Base-by-base conservation (phyloP, 2,329 filamentous ascomycete genomes). In the Ramularia endophylla region DNA sequence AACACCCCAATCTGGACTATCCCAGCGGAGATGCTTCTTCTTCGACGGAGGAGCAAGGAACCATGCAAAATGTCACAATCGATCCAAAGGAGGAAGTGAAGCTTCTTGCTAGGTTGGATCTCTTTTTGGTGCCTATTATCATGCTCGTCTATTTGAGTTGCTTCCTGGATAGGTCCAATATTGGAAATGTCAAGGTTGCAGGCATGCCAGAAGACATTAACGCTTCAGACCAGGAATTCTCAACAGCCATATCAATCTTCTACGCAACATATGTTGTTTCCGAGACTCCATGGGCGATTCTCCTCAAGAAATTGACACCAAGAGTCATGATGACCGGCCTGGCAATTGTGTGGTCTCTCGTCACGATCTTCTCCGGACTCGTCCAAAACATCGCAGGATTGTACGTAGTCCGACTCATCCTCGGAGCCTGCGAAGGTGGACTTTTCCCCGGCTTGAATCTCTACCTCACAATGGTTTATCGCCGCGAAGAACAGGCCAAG, bases 131-230 rank as follows among this genome's bases (percentile, higher is more conserved):
- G 1, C 55, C 57, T n/a, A 59, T 67, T 19, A 34, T 15, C 51
- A 70, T 69, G 3, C 57, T 60, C 4, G 72, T 83, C 7, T 65
- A 83, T 0, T 86, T 81, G 61, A 67, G 86, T 3, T 80, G 77
- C 3, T 87, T 87, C 60, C 87, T 83, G 63, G 87, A 86, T 64
- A 87, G 77, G 35, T 77, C 77, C 1, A 72, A 72, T 40, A 65
- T 74, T 30, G 68, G 67, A 37, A 44, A 44, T 15, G 42, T 31
- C 11, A 33, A 22, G 11, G 36, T 41, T 13, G 42, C 38, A 8
- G 38, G 41, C 9, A 36, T 37, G 38, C 32, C 29, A 27, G 33
- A 36, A 32, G 42, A 44, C 27, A 37, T 44, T 18, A 13, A 19
- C 3, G 28, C 38, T 3, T n/a, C 19, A 8, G 40, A 27, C 4